Evolutionary conservation across 176 grass and related monocot species (phyloP).

Genomic region (Lolium rigidum): DNA sequence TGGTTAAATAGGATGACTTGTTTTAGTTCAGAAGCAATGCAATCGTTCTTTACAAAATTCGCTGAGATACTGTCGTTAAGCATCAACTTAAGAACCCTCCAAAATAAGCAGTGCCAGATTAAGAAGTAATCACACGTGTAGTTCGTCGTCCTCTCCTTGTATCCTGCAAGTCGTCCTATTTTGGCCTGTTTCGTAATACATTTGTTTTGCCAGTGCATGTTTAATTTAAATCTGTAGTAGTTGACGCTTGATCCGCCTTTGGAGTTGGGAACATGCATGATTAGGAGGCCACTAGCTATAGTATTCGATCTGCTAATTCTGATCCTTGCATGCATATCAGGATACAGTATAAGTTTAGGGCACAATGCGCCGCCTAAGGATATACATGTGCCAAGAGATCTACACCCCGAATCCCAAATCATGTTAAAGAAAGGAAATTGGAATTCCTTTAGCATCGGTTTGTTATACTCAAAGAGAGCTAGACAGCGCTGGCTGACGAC

Average conservation of each 20-base stretch:
- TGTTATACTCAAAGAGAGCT: not conserved
- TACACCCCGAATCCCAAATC: slow-evolving; percentile 3
- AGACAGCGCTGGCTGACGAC: slow-evolving; percentile 34
- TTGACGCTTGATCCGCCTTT: not conserved
- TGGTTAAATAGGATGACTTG: slow-evolving; percentile 10
- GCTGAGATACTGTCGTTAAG: slow-evolving; percentile 29
- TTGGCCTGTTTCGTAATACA: not conserved
- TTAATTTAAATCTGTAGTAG: not conserved
- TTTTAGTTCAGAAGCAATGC: slow-evolving; percentile 32
- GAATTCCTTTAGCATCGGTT: slow-evolving; percentile 39
- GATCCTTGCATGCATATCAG: slow-evolving; percentile 12
- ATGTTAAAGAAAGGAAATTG: not conserved
- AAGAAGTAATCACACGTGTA: slow-evolving; percentile 40
- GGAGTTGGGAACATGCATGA: slow-evolving; percentile 15
- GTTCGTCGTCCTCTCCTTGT: not conserved
- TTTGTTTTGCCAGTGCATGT: not conserved
- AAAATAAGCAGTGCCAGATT: not conserved
- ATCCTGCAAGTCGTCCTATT: not conserved
- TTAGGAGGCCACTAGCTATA: slow-evolving; percentile 24
- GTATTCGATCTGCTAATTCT: not conserved
- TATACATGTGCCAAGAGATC: slow-evolving; percentile 36
- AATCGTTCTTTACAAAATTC: slow-evolving; percentile 38
- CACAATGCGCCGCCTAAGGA: slow-evolving; percentile 29
- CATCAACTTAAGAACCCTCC: not conserved
- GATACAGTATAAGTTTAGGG: slow-evolving; percentile 23